phyloP scores from a whole-genome alignment of 73 alveolate species.

The Blepharisma japonicum region DNA sequence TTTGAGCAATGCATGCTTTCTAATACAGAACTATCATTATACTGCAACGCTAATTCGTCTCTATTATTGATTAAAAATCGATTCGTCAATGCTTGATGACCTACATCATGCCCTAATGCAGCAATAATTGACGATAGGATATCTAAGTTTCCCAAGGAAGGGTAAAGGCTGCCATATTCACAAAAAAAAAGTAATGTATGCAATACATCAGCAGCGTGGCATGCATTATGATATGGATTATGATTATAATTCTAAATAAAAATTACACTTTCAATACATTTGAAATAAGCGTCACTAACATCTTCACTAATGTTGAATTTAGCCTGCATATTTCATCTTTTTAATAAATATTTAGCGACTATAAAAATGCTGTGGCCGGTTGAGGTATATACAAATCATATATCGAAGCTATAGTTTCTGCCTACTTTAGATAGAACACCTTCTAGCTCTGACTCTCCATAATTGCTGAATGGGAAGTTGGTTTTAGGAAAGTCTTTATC shows the following conservation, averaged over 20 bases:
- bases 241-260: constrained; percentile 24
- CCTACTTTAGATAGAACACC: constrained; percentile 10
- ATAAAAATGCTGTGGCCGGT: not conserved
- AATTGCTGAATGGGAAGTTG: not conserved
- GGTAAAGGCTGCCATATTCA: not conserved
- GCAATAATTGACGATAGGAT: not conserved
- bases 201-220: constrained; percentile 31
- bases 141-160: not conserved
- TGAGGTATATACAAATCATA: not conserved
- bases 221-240: constrained; percentile 31
- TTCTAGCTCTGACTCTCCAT: not conserved
- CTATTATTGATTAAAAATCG: not conserved
- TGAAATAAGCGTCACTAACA: not conserved
- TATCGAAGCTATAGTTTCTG: constrained; percentile 30
- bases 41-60: constrained; percentile 1
- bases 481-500: not conserved
- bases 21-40: not conserved
- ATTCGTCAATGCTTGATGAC: constrained; percentile 8
- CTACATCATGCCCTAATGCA: constrained; percentile 12
- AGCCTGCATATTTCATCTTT: not conserved
- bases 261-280: not conserved
- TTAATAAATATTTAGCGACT: not conserved
- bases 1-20: not conserved
- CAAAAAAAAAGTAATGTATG: not conserved
- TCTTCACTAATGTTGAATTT: not conserved